Percentiles rank a stretch among this genome's conserved stretches.
Conservation (phyloP, 2,329 filamentous ascomycete genomes). For the Cladophialophora psammophila region DNA sequence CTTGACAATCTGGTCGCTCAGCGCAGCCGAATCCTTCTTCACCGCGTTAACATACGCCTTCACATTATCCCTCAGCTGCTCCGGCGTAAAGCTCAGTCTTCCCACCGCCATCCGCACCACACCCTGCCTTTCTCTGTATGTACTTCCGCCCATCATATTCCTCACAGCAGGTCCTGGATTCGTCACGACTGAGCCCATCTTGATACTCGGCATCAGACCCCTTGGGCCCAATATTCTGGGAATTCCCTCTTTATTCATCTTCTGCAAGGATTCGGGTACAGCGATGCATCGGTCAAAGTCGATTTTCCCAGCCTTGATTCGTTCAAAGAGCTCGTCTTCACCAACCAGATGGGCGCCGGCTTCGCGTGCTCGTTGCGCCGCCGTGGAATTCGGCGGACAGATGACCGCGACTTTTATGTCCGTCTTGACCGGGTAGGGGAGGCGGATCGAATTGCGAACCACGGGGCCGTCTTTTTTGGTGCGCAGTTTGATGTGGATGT, state of each 20-base stretch:
- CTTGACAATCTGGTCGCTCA: constrained; percentile 69
- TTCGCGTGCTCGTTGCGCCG: constrained; percentile 74
- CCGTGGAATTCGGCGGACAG: constrained; percentile 78
- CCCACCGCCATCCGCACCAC: constrained; percentile 90
- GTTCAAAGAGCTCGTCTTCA: constrained; percentile 83
- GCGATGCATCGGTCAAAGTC: constrained; percentile 90
- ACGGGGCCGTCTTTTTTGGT: constrained; percentile 86
- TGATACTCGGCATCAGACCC: constrained; percentile 89
- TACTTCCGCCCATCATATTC: constrained; percentile 81
- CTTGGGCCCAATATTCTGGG: constrained; percentile 84
- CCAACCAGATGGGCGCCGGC: constrained; percentile 85
- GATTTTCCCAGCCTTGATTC: constrained; percentile 76
- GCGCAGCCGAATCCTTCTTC: constrained; percentile 74
- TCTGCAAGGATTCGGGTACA: constrained; percentile 77
- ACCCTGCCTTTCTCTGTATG: constrained; percentile 85
- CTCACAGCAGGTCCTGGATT: constrained; percentile 77
- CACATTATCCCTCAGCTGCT: constrained; percentile 85
- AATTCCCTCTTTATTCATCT: constrained; percentile 80
- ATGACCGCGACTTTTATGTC: constrained; percentile 90
- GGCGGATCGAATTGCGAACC: constrained; percentile 83
- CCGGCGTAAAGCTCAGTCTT: constrained; percentile 85
- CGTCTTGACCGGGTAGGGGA: constrained; percentile 89
- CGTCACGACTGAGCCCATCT: constrained; percentile 86
- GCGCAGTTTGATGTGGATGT: constrained; percentile 81
- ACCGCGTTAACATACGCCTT: constrained; percentile 76